Base-by-base conservation (phyloP, 2,329 filamentous ascomycete genomes). In the Incumbomyces lentus region DNA sequence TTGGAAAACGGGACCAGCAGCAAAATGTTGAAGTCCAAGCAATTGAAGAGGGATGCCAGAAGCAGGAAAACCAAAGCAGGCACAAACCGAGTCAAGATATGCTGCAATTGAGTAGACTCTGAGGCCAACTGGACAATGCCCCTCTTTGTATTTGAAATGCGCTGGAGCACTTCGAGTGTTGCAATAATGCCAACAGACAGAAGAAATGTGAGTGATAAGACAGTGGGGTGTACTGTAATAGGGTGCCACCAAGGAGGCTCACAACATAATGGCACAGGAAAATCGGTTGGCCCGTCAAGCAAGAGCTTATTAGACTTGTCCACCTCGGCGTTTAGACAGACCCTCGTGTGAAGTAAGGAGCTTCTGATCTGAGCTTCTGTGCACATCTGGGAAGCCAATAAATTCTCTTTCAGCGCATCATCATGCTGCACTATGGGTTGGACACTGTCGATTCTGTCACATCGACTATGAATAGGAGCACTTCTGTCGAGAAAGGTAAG, bases 31-130 rank as follows among this genome's bases (percentile, higher is more conserved):
- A 57, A 57, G 13, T 57, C 55, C 4, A 57, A 1, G 1, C 47
- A 41, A 29, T 53, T 54, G 48, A 52, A 40, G 6, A 46, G 18
- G 2, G 50, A 52, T 1, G 53, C 50, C 6, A 52, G 16, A 3
- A 54, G 10, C 3, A 57, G 40, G 34, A 55, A 46, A 6, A 47
- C 26, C n/a, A 55, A 33, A 5, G 55, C 50, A 51, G 49, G 60
- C 8, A n/a, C n/a, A n/a, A n/a, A n/a, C n/a, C n/a, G n/a, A n/a
- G n/a, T n/a, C n/a, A n/a, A n/a, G n/a, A n/a, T n/a, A n/a, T n/a
- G n/a, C n/a, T n/a, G n/a, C n/a, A n/a, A n/a, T n/a, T n/a, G n/a
- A n/a, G n/a, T n/a, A n/a, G n/a, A n/a, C n/a, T n/a, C n/a, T n/a
- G n/a, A n/a, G n/a, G n/a, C n/a, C n/a, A n/a, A n/a, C n/a, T n/a